These are phyloP conservation scores for Trametes coccinea DNA, from an alignment of 768 basidiomycete species.

Conservation along the genomic window DNA sequence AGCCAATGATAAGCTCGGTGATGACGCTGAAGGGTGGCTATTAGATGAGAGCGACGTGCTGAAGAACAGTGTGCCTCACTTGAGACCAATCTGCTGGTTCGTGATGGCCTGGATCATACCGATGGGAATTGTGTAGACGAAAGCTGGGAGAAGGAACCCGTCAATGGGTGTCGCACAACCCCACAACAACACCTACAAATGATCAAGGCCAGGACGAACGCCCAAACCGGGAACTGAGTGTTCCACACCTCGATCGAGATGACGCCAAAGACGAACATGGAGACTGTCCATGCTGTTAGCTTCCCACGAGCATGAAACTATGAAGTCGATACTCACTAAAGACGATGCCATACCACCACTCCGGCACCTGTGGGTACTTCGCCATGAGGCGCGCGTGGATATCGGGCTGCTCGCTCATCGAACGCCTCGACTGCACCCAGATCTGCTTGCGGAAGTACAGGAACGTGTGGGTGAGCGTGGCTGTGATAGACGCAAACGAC, in stretches of 20 bases:
- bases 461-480: conserved; percentile 46
- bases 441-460: conserved; percentile 50
- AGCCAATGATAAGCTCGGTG: conserved; percentile 73
- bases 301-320: neutral
- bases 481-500: conserved; percentile 40
- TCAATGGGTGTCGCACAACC: neutral
- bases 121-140: conserved; percentile 73
- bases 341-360: conserved; percentile 52
- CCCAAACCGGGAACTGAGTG: conserved; percentile 70
- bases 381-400: conserved; percentile 53
- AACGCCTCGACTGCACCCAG: conserved; percentile 42
- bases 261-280: conserved; percentile 62
- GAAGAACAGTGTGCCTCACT: conserved; percentile 31
- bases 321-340: conserved; percentile 31
- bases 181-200: conserved; percentile 29
- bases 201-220: conserved; percentile 51
- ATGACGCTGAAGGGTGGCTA: conserved; percentile 49
- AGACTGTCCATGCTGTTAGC: conserved; percentile 29
- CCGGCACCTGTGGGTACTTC: conserved; percentile 46
- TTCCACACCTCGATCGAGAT: conserved; percentile 64
- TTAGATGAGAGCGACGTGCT: conserved; percentile 8
- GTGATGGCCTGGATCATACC: conserved; percentile 84
- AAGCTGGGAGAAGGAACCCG: conserved; percentile 29
- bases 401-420: conserved; percentile 49
- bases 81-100: conserved; percentile 70